Base-by-base conservation (phyloP, 331 rosid species). In the Pyrus hybrid region DNA sequence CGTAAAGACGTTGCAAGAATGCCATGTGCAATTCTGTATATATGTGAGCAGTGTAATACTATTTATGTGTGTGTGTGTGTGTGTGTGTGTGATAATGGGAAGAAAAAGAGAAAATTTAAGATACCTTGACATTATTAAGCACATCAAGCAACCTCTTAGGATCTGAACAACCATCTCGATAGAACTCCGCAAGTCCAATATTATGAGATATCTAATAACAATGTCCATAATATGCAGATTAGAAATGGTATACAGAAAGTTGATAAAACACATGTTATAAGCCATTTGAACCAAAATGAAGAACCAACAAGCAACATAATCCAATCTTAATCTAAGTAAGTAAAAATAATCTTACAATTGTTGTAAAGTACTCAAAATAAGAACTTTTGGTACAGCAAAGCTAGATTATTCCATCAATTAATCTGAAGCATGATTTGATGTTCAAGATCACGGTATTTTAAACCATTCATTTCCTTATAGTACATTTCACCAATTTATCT, bases 101-200 rank as follows among this genome's bases (percentile, higher is more conserved):
- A 80, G 22, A 65, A 22, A 47, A 74, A n/a, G 21, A 20, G 67
- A 37, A 49, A 47, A 61, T 43, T 63, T 49, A 67, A 57, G 29
- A 73, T 80, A 92, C 99, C 97, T 92, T 95, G 63, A 91, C 87
- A 63, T 81, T 78, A 76, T 89, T 85, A 53, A 95, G 88, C 18
- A 82, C 90, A 82, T 91, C 97, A 72, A 95, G 97, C 86, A 95
- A 81, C 82, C 83, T 89, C 77, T 80, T 88, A 56, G 98, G 93
- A 87, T 87, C 90, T 62, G 92, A 91, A 76, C 93, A 95, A 73
- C 96, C 97, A 85, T 85, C 93, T 72, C 87, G 88, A 49, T 84
- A 88, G 84, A 86, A 95, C 67, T 92, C 93, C 8, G 93, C 87
- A 76, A 92, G 86, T 71, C 93, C 97, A 14, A 89, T 87, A 83